phyloP scores from a whole-genome alignment of 1,139 yeast species.

The Nakaseomyces bracarensis region DNA sequence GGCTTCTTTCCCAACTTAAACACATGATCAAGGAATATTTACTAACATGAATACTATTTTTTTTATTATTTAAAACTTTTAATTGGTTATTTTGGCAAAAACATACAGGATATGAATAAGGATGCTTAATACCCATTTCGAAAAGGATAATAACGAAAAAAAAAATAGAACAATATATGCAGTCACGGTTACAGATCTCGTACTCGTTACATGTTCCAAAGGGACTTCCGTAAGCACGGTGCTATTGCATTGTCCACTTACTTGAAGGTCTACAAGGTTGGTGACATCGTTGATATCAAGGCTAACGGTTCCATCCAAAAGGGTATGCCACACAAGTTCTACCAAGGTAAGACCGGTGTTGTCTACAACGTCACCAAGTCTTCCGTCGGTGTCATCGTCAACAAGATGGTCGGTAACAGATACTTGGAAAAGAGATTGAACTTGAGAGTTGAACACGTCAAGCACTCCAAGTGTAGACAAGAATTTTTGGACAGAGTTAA shows the following conservation, averaged over 20 bases:
- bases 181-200: conserved; percentile 99
- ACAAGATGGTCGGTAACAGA: conserved; percentile 99
- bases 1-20: too few species aligned
- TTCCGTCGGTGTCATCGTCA: conserved; percentile 94
- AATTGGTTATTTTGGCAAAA: too few species aligned
- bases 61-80: too few species aligned
- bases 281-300: conserved; percentile 98
- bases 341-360: conserved; percentile 99
- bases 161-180: conserved; percentile 13
- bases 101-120: too few species aligned
- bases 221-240: conserved; percentile 99
- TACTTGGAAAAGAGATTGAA: conserved; percentile 97
- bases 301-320: conserved; percentile 99
- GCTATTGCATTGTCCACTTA: conserved; percentile 88
- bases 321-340: conserved; percentile 99
- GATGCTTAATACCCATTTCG: background rate
- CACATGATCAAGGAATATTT: too few species aligned
- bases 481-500: conserved; percentile 98
- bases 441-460: conserved; percentile 97
- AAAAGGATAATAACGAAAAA: background rate
- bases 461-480: conserved; percentile 99
- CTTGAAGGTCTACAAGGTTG: conserved; percentile 96
- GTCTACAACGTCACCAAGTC: conserved; percentile 98
- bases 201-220: conserved; percentile 99
- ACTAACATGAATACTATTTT: too few species aligned